These are phyloP conservation scores for Trichoderma brevicompactum DNA, from an alignment of 2,329 filamentous ascomycete genomes.

Conservation along the genomic window DNA sequence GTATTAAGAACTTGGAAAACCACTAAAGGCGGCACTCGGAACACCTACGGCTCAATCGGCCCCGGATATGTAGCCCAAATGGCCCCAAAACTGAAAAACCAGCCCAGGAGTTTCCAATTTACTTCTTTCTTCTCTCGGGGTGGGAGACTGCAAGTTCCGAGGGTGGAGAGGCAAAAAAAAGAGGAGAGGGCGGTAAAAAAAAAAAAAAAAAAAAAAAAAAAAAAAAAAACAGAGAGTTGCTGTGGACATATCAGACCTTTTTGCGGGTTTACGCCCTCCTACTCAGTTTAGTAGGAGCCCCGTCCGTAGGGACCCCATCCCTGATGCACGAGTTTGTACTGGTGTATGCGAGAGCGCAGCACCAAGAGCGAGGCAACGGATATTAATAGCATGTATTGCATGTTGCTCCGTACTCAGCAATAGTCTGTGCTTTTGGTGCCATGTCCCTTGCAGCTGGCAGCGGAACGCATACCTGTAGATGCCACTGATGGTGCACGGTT, in stretches of 20 bases:
- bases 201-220: not conserved
- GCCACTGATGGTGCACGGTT: not conserved
- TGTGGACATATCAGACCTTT: not conserved
- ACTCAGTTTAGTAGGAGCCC: not conserved
- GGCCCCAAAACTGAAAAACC: not conserved
- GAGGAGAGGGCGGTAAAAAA: not conserved
- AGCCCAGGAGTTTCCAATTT: not conserved
- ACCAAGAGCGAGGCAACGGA: too few relatives aligned
- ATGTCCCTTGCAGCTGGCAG: slow-evolving; percentile 21
- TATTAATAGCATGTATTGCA: not conserved
- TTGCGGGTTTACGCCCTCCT: too few relatives aligned
- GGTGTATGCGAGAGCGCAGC: not conserved
- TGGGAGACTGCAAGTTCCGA: not conserved
- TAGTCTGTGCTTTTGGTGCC: not conserved
- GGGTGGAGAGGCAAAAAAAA: not conserved
- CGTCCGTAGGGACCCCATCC: not conserved
- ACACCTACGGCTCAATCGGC: slow-evolving; percentile 15
- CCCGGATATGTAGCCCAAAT: not conserved
- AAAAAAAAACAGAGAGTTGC: not conserved
- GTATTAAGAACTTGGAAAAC: too few relatives aligned
- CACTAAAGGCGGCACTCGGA: not conserved
- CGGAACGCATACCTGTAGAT: not conserved
- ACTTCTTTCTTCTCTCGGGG: not conserved
- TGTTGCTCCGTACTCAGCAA: not conserved
- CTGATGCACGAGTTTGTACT: not conserved